Evolutionary conservation across 2,329 filamentous ascomycete species (phyloP), one percentile per base, ranked within the genome.

Genomic region (Bisporella sp.): DNA sequence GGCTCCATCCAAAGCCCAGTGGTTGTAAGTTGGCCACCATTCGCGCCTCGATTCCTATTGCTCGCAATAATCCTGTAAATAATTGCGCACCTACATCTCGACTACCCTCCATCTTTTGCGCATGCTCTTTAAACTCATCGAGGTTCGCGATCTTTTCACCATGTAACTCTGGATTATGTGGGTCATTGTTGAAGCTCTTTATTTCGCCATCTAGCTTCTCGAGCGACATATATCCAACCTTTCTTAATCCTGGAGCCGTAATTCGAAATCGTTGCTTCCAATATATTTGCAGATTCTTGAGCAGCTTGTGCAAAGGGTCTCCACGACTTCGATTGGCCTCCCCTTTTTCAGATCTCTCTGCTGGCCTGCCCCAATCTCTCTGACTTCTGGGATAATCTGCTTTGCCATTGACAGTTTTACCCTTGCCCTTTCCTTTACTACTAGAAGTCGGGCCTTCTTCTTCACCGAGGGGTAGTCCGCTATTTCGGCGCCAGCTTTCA

Each of bases 1-100:
- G 95, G 54, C 82, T 95, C 84, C 89, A 97, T 1, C 90, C 90
- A 66, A 95, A 96, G 0, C 93, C 93, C 28, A 89, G 70, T 1
- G 90, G 85, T 63, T 97, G 93, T 40, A 99, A 65, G 63, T 82
- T 96, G 7, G 84, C 83, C 3, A 97, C 82, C 74, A 97, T 78
- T 31, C 92, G 79, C 8, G 89, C 81, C 61, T 96, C 89, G 2
- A 97, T 71, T 0, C 88, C 88, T 8, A 97, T 65, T 0, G 84
- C 89, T 56, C 93, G 77, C 28, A 96, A 66, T 6, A 99, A 70
- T 3, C 89, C 88, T 0, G 89, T 95, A 57, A 97, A 97, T 0
- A 99, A 75, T 63, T 97, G 91, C 0, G 88, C 85, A 0, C 90
- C 91, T 3, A 93, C 76, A 66, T 97, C 93, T 55, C 91, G 79